Percentiles rank a stretch among this genome's conserved stretches.
Conservation (phyloP, 805 yeast species). For the Kluyveromyces siamensis region DNA sequence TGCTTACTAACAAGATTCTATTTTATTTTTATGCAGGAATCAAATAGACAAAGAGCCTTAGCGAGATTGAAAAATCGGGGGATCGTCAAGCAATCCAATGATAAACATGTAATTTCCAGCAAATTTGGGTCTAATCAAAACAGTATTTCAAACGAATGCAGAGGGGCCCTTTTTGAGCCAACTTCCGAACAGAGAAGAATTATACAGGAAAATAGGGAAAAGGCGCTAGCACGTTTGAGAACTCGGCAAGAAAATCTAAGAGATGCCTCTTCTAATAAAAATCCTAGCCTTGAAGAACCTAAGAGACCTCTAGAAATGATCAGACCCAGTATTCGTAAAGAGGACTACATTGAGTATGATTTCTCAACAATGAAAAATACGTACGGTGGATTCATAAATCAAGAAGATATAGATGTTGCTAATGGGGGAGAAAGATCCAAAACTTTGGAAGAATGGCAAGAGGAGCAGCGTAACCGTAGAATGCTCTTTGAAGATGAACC, state of each 20-base stretch:
- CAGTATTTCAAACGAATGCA: neutral
- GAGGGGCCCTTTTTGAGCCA: conserved; percentile 7
- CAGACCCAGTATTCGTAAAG: conserved; percentile 43
- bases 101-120: conserved; percentile 2
- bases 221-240: conserved; percentile 40
- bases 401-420: conserved; percentile 30
- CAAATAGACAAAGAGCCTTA: conserved; percentile 53
- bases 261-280: conserved; percentile 28
- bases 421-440: conserved; percentile 24
- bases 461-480: conserved; percentile 47
- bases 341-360: conserved; percentile 77
- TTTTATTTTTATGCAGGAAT: conserved; percentile 36
- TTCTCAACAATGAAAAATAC: conserved; percentile 84
- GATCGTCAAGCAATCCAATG: conserved; percentile 17
- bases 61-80: conserved; percentile 47
- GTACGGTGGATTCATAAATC: conserved; percentile 70
- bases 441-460: conserved; percentile 47
- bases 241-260: conserved; percentile 29
- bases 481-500: conserved; percentile 48
- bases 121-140: neutral
- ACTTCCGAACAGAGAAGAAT: conserved; percentile 42
- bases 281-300: conserved; percentile 9
- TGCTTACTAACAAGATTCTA: neutral
- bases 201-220: conserved; percentile 44
- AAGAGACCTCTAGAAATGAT: conserved; percentile 23